Conservation (phyloP, 306 rosid genomes). For the Vigna angularis region DNA sequence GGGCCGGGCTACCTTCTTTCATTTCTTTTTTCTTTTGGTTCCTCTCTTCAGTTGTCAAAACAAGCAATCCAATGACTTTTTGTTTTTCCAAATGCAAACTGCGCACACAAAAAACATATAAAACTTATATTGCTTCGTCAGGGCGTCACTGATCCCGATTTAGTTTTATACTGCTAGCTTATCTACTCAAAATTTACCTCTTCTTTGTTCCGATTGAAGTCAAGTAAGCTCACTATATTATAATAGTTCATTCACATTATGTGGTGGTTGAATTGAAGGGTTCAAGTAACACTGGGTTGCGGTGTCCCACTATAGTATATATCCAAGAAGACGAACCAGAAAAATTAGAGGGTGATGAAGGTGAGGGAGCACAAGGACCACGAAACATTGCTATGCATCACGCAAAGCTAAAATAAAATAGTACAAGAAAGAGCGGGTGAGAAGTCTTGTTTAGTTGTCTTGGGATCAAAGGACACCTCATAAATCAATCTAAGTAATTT, state of each 20-base stretch:
- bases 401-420: constrained; percentile 23
- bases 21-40: too few species aligned
- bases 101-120: background rate
- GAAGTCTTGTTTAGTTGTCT: constrained; percentile 52
- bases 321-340: constrained; percentile 7
- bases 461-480: constrained; percentile 59
- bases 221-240: background rate
- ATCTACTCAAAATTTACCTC: constrained; percentile 34
- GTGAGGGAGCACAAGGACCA: constrained; percentile 15
- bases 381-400: constrained; percentile 29
- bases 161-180: constrained; percentile 22
- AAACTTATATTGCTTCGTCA: background rate
- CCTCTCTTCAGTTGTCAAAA: background rate
- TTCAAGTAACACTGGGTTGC: constrained; percentile 13
- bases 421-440: constrained; percentile 28
- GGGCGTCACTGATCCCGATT: background rate
- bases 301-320: constrained; percentile 1
- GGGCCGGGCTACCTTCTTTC: background rate
- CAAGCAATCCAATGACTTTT: background rate
- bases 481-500: constrained; percentile 50
- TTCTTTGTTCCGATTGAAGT: constrained; percentile 20
- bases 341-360: background rate
- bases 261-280: background rate
- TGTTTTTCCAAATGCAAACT: constrained; percentile 21
- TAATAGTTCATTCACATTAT: constrained; percentile 13